Conservation (phyloP, 1,284 basidiomycete genomes). For the Ustilago trichophora region DNA sequence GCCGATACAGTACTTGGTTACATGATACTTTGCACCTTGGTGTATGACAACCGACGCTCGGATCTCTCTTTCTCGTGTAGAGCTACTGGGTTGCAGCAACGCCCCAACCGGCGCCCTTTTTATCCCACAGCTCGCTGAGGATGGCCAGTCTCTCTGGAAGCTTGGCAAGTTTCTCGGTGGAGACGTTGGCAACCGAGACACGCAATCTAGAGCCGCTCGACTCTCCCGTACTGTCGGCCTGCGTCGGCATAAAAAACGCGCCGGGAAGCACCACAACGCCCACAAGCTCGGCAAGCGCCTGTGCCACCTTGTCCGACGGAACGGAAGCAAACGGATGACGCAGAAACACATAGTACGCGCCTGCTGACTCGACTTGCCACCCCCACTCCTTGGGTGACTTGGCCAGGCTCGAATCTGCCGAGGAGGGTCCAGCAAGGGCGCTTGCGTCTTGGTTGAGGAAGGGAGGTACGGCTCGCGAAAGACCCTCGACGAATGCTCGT, state of each 20-base stretch:
- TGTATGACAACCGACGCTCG: slow-evolving; percentile 22
- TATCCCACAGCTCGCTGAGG: slow-evolving; percentile 42
- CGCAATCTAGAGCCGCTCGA: slow-evolving; percentile 23
- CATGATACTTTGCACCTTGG: too few species aligned
- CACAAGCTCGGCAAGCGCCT: slow-evolving; percentile 46
- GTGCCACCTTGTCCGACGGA: slow-evolving; percentile 41
- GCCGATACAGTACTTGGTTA: too few species aligned
- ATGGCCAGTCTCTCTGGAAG: slow-evolving; percentile 42
- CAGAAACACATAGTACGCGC: slow-evolving; percentile 66
- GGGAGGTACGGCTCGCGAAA: slow-evolving; percentile 22
- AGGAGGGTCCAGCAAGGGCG: neutral
- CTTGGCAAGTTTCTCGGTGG: slow-evolving; percentile 23
- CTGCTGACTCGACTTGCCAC: slow-evolving; percentile 63
- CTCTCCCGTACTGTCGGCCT: neutral
- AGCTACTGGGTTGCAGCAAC: too few species aligned
- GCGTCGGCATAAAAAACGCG: slow-evolving; percentile 38
- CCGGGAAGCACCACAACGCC: slow-evolving; percentile 55
- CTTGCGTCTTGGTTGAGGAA: slow-evolving; percentile 29
- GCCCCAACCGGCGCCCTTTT: slow-evolving; percentile 43
- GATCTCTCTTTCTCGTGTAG: neutral
- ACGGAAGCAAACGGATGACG: slow-evolving; percentile 44
- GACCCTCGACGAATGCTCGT: slow-evolving; percentile 72
- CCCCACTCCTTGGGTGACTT: slow-evolving; percentile 48
- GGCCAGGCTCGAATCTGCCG: slow-evolving; percentile 2
- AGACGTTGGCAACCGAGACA: slow-evolving; percentile 44